Evolutionary conservation across 805 yeast genomes (phyloP).

Genomic region (Schizosaccharomyces japonicus): DNA sequence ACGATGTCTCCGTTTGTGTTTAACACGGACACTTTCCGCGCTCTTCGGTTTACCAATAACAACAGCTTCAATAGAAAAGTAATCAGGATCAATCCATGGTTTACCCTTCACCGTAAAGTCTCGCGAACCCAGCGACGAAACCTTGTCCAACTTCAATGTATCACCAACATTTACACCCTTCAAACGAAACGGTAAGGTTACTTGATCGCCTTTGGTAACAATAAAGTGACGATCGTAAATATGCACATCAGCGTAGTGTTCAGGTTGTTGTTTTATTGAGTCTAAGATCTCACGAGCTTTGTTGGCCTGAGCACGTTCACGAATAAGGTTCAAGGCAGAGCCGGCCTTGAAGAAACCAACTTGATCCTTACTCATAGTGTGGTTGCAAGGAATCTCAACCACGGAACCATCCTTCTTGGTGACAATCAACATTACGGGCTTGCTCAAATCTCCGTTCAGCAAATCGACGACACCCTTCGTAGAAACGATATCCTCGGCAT

Average conservation of each 20-base stretch:
- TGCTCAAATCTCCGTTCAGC: constrained; percentile 46
- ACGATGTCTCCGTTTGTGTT: constrained; percentile 2
- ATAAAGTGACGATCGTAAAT: constrained; percentile 67
- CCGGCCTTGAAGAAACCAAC: constrained; percentile 90
- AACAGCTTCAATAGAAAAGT: constrained; percentile 9
- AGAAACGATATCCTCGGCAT: constrained; percentile 75
- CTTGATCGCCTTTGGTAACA: constrained; percentile 74
- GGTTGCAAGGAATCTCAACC: constrained; percentile 54
- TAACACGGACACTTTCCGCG: constrained; percentile 10
- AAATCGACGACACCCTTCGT: constrained; percentile 60
- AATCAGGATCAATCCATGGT: constrained; percentile 24
- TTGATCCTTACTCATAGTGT: constrained; percentile 92
- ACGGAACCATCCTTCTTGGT: constrained; percentile 47
- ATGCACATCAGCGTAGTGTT: constrained; percentile 54
- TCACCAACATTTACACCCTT: constrained; percentile 68
- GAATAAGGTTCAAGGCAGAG: constrained; percentile 82
- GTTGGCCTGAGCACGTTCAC: constrained; percentile 18
- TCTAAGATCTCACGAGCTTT: background rate
- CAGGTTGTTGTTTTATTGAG: constrained; percentile 1
- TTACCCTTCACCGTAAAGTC: constrained; percentile 43
- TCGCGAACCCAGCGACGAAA: constrained; percentile 64
- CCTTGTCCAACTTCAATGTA: constrained; percentile 44
- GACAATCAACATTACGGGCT: constrained; percentile 34
- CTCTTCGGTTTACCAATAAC: constrained; percentile 13
- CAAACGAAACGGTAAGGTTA: constrained; percentile 56